Conservation (phyloP, 768 basidiomycete species). For the Amanita subjunquillea region DNA sequence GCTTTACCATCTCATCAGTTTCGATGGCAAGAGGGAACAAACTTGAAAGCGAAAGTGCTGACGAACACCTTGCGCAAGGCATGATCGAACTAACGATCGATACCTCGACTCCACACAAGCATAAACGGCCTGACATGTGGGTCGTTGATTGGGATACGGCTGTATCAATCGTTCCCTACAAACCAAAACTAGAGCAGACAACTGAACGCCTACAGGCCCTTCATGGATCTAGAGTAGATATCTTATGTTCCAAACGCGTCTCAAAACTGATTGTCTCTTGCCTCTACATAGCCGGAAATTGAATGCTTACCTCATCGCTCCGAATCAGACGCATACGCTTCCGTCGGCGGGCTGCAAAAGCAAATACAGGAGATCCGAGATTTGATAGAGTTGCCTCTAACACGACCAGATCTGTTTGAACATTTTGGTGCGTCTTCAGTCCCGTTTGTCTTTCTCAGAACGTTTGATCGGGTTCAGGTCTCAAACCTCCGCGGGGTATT, state of each 20-base stretch:
- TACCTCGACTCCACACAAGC: neutral
- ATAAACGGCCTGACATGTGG: slow-evolving; percentile 35
- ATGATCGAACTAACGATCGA: neutral
- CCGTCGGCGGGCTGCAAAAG: slow-evolving; percentile 80
- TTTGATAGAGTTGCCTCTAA: slow-evolving; percentile 79
- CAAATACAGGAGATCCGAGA: slow-evolving; percentile 83
- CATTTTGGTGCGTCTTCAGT: slow-evolving; percentile 50
- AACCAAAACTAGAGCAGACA: slow-evolving; percentile 8
- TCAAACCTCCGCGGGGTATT: slow-evolving; percentile 96
- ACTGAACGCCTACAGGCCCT: slow-evolving; percentile 4
- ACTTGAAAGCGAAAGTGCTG: neutral
- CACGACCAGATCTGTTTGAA: slow-evolving; percentile 69
- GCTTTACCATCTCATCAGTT: slow-evolving; percentile 45
- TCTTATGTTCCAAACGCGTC: neutral
- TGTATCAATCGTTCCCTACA: slow-evolving; percentile 26
- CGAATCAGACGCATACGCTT: slow-evolving; percentile 53
- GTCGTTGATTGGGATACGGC: slow-evolving; percentile 59
- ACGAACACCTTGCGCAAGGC: neutral
- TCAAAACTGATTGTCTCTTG: slow-evolving; percentile 6
- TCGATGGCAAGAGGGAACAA: slow-evolving; percentile 14
- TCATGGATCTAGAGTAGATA: slow-evolving; percentile 24
- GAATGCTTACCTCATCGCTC: slow-evolving; percentile 35
- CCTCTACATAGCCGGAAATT: slow-evolving; percentile 28
- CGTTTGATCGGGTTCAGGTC: slow-evolving; percentile 28
- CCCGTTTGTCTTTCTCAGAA: slow-evolving; percentile 4